Conservation (phyloP, 1,139 yeast genomes). For the Candida tropicalis region DNA sequence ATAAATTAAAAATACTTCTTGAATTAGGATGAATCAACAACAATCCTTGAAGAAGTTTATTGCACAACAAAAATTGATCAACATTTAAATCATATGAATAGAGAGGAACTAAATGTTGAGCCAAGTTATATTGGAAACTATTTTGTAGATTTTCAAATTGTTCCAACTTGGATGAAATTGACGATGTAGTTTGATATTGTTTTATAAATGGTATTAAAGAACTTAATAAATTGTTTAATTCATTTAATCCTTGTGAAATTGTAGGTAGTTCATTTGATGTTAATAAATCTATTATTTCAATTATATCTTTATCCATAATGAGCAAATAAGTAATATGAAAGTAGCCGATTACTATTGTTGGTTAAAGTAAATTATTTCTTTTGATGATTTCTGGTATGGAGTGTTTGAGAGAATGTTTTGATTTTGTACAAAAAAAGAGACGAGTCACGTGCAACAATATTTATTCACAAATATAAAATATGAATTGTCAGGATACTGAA, state of each 20-base stretch:
- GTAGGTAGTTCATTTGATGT: constrained; percentile 6
- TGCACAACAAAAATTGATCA: constrained; percentile 25
- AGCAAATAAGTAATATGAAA: too few species aligned
- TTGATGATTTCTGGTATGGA: too few species aligned
- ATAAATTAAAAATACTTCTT: constrained; percentile 45
- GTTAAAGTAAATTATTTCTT: too few species aligned
- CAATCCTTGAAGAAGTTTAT: constrained; percentile 61
- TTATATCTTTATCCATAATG: constrained; percentile 7
- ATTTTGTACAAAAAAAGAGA: too few species aligned
- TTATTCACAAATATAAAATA: too few species aligned
- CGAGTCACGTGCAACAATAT: too few species aligned
- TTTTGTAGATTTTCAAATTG: constrained; percentile 55
- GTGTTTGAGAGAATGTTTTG: too few species aligned
- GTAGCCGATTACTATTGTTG: too few species aligned
- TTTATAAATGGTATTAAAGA: constrained; percentile 30
- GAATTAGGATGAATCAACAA: constrained; percentile 63
- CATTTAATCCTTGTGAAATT: constrained; percentile 18
- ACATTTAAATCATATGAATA: constrained; percentile 19
- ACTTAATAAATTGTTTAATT: constrained; percentile 22
- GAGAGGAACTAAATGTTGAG: constrained; percentile 34
- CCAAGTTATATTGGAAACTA: constrained; percentile 50
- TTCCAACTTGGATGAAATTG: constrained; percentile 22
- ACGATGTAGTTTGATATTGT: constrained; percentile 17
- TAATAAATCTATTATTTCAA: constrained; percentile 5
- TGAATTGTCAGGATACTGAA: too few species aligned